Conservation (phyloP, 192 early-diverging fungal genomes). For the Glomus cerebriforme region DNA sequence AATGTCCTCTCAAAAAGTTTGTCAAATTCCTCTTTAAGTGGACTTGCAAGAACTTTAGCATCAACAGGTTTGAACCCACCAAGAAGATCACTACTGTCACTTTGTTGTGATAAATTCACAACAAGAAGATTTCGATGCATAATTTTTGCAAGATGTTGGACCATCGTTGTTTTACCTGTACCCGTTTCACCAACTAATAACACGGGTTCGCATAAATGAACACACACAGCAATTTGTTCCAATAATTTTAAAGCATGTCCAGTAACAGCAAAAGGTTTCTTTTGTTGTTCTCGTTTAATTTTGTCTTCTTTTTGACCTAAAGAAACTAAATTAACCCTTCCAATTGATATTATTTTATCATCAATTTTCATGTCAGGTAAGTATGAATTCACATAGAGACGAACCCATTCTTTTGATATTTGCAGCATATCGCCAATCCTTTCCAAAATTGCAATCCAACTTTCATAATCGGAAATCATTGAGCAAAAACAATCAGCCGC, state of each 20-base stretch:
- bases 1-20: conserved; percentile 84
- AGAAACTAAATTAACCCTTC: conserved; percentile 56
- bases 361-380: conserved; percentile 57
- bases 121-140: conserved; percentile 76
- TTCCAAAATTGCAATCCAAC: conserved; percentile 63
- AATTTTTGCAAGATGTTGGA: conserved; percentile 87
- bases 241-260: conserved; percentile 74
- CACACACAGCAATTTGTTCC: conserved; percentile 83
- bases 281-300: conserved; percentile 37
- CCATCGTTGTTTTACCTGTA: conserved; percentile 95
- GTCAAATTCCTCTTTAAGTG: conserved; percentile 85
- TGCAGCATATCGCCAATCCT: conserved; percentile 69
- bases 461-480: conserved; percentile 71
- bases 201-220: conserved; percentile 80
- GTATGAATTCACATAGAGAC: conserved; percentile 71
- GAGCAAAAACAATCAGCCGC: conserved; percentile 85
- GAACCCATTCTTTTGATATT: conserved; percentile 66
- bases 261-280: conserved; percentile 86
- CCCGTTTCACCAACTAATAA: conserved; percentile 97
- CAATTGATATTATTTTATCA: conserved; percentile 49
- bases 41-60: conserved; percentile 72
- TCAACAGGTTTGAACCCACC: conserved; percentile 99
- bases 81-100: conserved; percentile 89
- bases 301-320: conserved; percentile 36
- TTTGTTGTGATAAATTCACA: conserved; percentile 97